Conservation (phyloP, 2,329 filamentous ascomycete genomes). For the Cordyceps tenuipes region DNA sequence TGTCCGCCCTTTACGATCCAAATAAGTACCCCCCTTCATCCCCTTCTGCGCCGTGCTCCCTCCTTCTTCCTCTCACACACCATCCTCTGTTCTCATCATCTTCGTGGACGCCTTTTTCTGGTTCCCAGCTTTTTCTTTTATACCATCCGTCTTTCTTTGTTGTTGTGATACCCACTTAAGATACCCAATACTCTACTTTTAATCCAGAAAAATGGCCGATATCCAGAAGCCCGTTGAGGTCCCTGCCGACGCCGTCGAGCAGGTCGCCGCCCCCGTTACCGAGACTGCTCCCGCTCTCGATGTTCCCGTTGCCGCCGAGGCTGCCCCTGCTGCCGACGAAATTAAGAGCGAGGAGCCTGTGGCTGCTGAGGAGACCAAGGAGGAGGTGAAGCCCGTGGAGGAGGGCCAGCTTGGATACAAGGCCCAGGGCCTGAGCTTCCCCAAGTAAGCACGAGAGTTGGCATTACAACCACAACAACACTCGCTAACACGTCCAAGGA, state of each 20-base stretch:
- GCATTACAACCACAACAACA: neutral
- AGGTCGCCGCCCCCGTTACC: constrained; percentile 24
- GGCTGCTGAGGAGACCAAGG: constrained; percentile 32
- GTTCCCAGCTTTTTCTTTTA: constrained; percentile 29
- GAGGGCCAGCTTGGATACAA: constrained; percentile 88
- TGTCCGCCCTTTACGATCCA: constrained; percentile 18
- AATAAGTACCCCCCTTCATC: constrained; percentile 36
- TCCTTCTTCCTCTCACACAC: constrained; percentile 12
- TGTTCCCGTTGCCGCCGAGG: constrained; percentile 29
- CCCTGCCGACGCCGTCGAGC: constrained; percentile 40
- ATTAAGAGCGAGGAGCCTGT: constrained; percentile 34
- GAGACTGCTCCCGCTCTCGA: constrained; percentile 18
- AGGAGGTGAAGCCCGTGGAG: constrained; percentile 60
- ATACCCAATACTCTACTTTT: constrained; percentile 30
- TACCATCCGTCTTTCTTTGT: constrained; percentile 34
- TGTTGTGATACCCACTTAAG: constrained; percentile 43
- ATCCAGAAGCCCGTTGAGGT: constrained; percentile 61
- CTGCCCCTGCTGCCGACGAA: constrained; percentile 32
- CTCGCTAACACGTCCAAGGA: constrained; percentile 40
- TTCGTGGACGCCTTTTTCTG: constrained; percentile 28
- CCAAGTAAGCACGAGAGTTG: constrained; percentile 62
- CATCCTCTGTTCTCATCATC: constrained; percentile 24
- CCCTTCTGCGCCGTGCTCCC: constrained; percentile 19
- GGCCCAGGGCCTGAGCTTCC: constrained; percentile 67
- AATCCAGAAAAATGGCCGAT: constrained; percentile 58